phyloP scores from a whole-genome alignment of 2,329 filamentous ascomycete species.

The Alternaria tenuissima region DNA sequence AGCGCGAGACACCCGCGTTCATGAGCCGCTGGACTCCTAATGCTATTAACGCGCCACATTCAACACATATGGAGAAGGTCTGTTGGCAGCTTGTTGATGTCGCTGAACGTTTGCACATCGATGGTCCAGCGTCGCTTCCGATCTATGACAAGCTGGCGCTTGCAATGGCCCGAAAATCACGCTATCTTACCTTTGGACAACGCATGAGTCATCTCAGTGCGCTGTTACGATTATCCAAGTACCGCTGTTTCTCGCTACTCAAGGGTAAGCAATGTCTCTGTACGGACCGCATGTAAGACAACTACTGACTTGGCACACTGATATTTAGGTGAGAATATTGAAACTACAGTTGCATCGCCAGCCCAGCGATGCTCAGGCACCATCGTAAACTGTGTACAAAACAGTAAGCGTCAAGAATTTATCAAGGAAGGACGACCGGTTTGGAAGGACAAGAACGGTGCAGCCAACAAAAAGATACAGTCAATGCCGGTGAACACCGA shows the following conservation, averaged over 20 bases:
- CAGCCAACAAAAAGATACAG: background rate
- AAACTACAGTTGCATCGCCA: constrained; percentile 1
- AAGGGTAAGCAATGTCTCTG: constrained; percentile 5
- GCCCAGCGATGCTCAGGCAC: background rate
- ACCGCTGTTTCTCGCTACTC: constrained; percentile 19
- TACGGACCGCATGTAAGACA: too few species aligned
- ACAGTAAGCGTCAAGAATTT: background rate
- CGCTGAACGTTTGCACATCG: constrained; percentile 13
- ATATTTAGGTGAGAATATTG: constrained; percentile 6
- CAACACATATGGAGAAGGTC: constrained; percentile 19
- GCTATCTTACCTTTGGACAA: constrained; percentile 14
- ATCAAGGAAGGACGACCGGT: background rate
- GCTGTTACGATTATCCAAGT: constrained; percentile 16
- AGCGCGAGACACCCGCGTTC: constrained; percentile 1
- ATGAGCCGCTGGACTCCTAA: constrained; percentile 13
- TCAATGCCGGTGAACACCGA: too few species aligned
- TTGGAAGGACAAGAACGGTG: background rate
- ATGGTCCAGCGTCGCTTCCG: constrained; percentile 8
- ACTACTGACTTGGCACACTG: too few species aligned
- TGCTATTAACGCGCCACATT: background rate
- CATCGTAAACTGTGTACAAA: background rate
- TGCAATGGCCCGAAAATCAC: constrained; percentile 8
- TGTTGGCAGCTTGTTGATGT: constrained; percentile 22
- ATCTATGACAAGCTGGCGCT: constrained; percentile 12
- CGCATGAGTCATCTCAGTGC: constrained; percentile 15